Percentiles rank a stretch among this genome's conserved stretches.
Evolutionary conservation across 2,329 filamentous ascomycete genomes (phyloP).

Genomic region (Fusarium sp.): DNA sequence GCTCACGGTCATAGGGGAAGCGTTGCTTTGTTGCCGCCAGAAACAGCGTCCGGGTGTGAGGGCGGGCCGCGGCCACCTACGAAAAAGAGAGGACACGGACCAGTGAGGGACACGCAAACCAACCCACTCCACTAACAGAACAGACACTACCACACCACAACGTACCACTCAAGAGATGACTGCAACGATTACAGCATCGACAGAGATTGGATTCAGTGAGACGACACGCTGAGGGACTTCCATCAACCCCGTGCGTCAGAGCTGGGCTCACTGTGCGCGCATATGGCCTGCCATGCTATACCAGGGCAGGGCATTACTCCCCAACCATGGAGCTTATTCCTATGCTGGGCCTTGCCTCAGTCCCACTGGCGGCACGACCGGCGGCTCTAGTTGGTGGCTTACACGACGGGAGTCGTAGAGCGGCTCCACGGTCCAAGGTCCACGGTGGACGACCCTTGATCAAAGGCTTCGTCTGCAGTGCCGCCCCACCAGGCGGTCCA

Average conservation of each 20-base stretch:
- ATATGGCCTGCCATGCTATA: neutral
- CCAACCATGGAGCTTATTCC: neutral
- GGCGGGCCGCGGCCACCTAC: slow-evolving; percentile 21
- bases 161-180: slow-evolving; percentile 1
- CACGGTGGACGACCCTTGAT: neutral
- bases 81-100: slow-evolving; percentile 17
- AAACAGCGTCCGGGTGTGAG: slow-evolving; percentile 13
- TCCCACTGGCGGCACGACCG: slow-evolving; percentile 21
- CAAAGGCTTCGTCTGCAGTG: slow-evolving; percentile 19
- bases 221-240: slow-evolving; percentile 16
- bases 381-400: slow-evolving; percentile 13
- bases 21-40: slow-evolving; percentile 20
- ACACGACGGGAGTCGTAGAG: neutral
- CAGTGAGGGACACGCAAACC: slow-evolving; percentile 30
- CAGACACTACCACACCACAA: slow-evolving; percentile 7
- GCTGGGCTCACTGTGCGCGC: slow-evolving; percentile 20
- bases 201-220: slow-evolving; percentile 18
- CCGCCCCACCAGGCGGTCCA: slow-evolving; percentile 36
- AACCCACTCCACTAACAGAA: slow-evolving; percentile 29
- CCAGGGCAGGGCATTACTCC: neutral
- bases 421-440: neutral
- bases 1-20: neutral
- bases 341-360: neutral
- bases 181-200: neutral
- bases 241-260: slow-evolving; percentile 17